Evolutionary conservation across 2,329 filamentous ascomycete species (phyloP).

Genomic region (Fusarium xylarioides): DNA sequence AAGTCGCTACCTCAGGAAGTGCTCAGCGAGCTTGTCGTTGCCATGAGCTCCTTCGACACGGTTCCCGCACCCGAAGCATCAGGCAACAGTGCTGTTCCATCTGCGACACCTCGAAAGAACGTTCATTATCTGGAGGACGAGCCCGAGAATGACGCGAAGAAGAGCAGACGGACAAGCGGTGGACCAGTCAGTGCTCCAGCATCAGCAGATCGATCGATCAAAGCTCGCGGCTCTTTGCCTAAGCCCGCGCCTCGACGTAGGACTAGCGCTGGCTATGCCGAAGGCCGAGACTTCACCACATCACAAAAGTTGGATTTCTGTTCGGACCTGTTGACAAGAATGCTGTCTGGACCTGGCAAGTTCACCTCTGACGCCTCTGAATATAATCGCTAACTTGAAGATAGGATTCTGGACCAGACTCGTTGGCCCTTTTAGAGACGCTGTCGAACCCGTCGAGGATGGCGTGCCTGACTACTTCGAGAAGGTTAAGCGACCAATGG

Average conservation of each 20-base stretch:
- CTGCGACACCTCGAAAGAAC: constrained; percentile 52
- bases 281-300: constrained; percentile 47
- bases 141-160: constrained; percentile 54
- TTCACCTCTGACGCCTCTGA: not conserved
- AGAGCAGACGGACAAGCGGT: constrained; percentile 53
- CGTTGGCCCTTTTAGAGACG: constrained; percentile 68
- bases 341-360: constrained; percentile 69
- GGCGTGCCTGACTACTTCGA: constrained; percentile 69
- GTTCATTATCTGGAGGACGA: constrained; percentile 60
- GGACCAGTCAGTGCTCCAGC: constrained; percentile 15
- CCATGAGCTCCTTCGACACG: constrained; percentile 65
- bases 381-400: not conserved
- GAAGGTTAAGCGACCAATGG: constrained; percentile 70
- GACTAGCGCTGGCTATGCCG: constrained; percentile 45
- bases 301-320: constrained; percentile 66
- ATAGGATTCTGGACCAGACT: constrained; percentile 73
- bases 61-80: constrained; percentile 45
- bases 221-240: constrained; percentile 45
- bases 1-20: constrained; percentile 70
- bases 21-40: constrained; percentile 68
- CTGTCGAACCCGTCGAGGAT: constrained; percentile 65
- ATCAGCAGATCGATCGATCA: constrained; percentile 36
- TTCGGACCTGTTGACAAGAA: constrained; percentile 64
- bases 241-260: constrained; percentile 50
- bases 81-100: constrained; percentile 21